Evolutionary conservation across 495 filamentous ascomycete genomes (phyloP), one percentile per base, ranked within the genome.

Genomic region (Parachaetomium inaequale): DNA sequence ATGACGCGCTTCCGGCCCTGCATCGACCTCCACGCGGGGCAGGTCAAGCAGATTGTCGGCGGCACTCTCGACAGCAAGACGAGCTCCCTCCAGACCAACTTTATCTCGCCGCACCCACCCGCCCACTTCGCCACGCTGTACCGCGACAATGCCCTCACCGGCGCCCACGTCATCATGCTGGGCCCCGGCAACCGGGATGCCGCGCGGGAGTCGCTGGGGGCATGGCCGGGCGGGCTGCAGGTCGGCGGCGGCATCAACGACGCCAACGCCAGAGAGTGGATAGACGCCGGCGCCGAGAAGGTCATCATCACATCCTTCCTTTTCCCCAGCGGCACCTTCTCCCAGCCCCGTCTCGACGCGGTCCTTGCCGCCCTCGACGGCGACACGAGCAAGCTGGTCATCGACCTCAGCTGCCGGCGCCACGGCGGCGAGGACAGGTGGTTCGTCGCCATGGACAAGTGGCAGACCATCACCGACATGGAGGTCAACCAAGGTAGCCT

Each of bases 31-130:
- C 94, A 98, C 77, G 87, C 92, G 10, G 95, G 95, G 7, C 84
- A 90, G 72, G 94, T 98, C 31, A 98, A 98, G 78, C 94, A 98
- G 76, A 98, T 98, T 67, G 93, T 98, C 40, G 94, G 94, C 55
- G 93, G 93, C 46, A 97, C 94, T 1, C 82, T 98, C 64, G 88
- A 85, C 71, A 82, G 82, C 66, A 76, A 83, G 0, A 81, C 82
- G 23, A 66, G 80, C 26, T 81, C 85, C 53, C 81, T 98, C 62
- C 87, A 89, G 73, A 98, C 94, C 59, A 98, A 98, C 74, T 91
- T 90, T 74, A 85, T 95, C 31, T 96, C 94, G 3, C 82, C 84
- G 15, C 87, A 91, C 46, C 87, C 94, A 7, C 85, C 95, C 4
- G 80, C 83, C 12, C 78, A 96, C 75, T 98, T 90, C 73, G 87